Base-by-base conservation (phyloP, 352 stramenopile genomes). In the Phytophthora rubi region DNA sequence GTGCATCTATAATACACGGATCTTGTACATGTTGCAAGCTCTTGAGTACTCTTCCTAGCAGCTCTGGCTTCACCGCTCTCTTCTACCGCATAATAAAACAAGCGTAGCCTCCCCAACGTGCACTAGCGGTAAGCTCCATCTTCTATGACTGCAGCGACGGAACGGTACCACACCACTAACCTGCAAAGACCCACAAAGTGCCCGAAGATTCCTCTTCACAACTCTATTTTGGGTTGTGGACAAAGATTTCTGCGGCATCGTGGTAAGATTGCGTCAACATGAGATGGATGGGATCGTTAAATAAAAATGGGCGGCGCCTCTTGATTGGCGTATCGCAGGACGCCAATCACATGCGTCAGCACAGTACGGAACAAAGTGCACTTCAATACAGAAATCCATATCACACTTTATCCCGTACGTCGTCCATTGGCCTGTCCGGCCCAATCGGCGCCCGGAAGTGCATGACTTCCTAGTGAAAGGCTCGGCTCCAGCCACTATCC, bases 241-340 rank as follows among this genome's bases (percentile, higher is more conserved):
- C 52, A 28, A 59, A 47, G 32, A 59, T 59, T 59, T 59, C 32
- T 59, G 53, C 33, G 33, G 53, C 53, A 2, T 28, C n/a, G n/a
- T 32, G 32, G 30, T 32, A 48, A 28, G 53, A 59, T 59, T 59
- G 53, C 53, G 53, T 59, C 53, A 59, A 59, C 53, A 59, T 13
- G 16, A 47, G 15, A 30, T 30, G 52, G 52, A 58, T 58, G 52
- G 52, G 52, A 7, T 52, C 45, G 45, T 52, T 52, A 30, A 30
- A 44, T 47, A 47, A 16, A 47, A 47, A 47, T 4, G 39, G 39
- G 2, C 39, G 15, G 33, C 18, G 53, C 10, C 53, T 12, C 18
- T 59, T 59, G 28, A 45, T 32, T n/a, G 10, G 18, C 53, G 53
- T 59, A 59, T 59, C 53, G 53, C 53, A 59, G 23, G n/a, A 32